Evolutionary conservation across 108 stramenopile species (phyloP), one percentile per base, ranked within the genome.

Genomic region (Nitzschia sp.): DNA sequence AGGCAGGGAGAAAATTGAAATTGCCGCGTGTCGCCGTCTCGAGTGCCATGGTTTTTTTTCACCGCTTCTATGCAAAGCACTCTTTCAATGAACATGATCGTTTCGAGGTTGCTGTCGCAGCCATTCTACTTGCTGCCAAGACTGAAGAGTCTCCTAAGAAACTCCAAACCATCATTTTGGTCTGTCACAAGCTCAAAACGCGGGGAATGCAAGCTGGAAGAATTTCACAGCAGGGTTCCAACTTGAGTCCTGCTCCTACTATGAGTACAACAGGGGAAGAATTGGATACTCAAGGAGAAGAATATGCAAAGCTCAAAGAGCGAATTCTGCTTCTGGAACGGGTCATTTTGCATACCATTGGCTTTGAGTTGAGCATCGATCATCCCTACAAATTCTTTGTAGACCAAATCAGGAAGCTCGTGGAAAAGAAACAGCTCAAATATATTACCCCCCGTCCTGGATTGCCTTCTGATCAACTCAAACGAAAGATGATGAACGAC

Each of bases 81-180:
- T 83, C 86, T 11, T 95, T 95, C 69, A 71, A 75, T 29, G 76
- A 89, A 42, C 94, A 95, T 63, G 88, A 92, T 74, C 86, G 91
- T 8, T 92, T 92, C 60, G 91, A 92, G 70, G 89, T 92, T 10
- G 88, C 91, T 40, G 83, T 91, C 51, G 94, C 94, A 1, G 85
- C 86, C 55, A 65, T 92, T 24, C 67, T 95, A 19, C 67, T 95
- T 41, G 94, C 94, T 10, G 86, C 86, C 63, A 95, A 95, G 65
- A 90, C 89, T 51, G 94, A 95, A 53, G 94, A 95, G 67, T 82
- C 86, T 50, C 90, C 94, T 54, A 85, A 86, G 52, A 95, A 92
- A 58, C 74, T 95, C 17, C 80, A 78, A 39, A 57, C 67, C 12
- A 84, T 95, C 20, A 77, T 92, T 53, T 61, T 80, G 50, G 84